Evolutionary conservation across 805 yeast species (phyloP).

Genomic region (Spencermartinsiella europaea): DNA sequence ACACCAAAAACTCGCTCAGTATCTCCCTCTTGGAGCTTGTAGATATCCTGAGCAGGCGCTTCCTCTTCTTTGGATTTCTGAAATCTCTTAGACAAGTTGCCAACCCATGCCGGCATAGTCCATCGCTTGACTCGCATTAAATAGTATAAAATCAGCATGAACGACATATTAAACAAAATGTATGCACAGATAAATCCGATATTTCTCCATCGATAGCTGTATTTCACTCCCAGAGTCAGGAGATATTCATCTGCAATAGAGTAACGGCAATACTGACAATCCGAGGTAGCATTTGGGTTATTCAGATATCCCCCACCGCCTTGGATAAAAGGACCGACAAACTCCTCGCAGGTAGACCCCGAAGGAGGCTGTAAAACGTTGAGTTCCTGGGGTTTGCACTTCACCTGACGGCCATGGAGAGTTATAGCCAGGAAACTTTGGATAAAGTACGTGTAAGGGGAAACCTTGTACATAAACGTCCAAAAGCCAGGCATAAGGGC

Average conservation of each 20-base stretch:
- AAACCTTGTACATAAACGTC: slow-evolving; percentile 74
- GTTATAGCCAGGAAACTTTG: slow-evolving; percentile 47
- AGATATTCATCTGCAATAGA: slow-evolving; percentile 41
- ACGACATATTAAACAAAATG: slow-evolving; percentile 47
- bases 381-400: slow-evolving; percentile 46
- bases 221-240: slow-evolving; percentile 39
- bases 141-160: slow-evolving; percentile 30
- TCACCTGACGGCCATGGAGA: slow-evolving; percentile 47
- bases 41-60: slow-evolving; percentile 7
- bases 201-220: slow-evolving; percentile 56
- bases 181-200: slow-evolving; percentile 58
- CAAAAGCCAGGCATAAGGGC: slow-evolving; percentile 70
- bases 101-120: slow-evolving; percentile 9
- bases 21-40: slow-evolving; percentile 13
- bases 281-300: slow-evolving; percentile 39
- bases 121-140: slow-evolving; percentile 23
- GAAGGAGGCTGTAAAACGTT: slow-evolving; percentile 47
- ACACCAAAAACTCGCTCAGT: slow-evolving; percentile 9
- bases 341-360: slow-evolving; percentile 55
- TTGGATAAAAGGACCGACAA: slow-evolving; percentile 37
- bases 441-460: slow-evolving; percentile 67
- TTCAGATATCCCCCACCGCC: slow-evolving; percentile 46
- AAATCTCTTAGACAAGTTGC: slow-evolving; percentile 2
- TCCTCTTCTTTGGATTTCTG: slow-evolving; percentile 4
- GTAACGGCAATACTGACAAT: slow-evolving; percentile 40